Conservation (phyloP, 441 rosid species). For the Jatropha podagrica region DNA sequence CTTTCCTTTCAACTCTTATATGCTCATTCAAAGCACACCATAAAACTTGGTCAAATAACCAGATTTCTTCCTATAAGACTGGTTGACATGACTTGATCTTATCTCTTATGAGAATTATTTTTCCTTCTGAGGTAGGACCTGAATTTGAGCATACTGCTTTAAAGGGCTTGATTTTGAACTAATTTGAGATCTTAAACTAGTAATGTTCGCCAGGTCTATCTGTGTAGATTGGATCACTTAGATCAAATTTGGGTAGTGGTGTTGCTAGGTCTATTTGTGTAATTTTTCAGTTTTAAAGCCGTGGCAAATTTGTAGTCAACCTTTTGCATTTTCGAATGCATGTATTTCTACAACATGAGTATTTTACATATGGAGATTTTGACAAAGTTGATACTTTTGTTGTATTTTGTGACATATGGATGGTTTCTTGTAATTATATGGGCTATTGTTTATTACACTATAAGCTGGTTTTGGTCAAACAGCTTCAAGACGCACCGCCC, state of each 20-base stretch:
- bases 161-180: not conserved
- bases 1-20: not conserved
- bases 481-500: conserved; percentile 48
- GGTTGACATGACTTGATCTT: not conserved
- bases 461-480: conserved; percentile 26
- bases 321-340: not conserved
- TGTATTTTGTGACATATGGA: not conserved
- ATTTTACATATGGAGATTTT: not conserved
- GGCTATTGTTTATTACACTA: conserved; percentile 7
- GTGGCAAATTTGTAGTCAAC: not conserved
- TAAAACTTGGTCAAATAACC: not conserved
- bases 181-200: not conserved
- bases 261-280: not conserved
- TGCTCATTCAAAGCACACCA: not conserved
- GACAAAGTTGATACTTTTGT: not conserved
- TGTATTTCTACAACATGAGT: not conserved
- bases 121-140: not conserved
- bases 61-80: not conserved
- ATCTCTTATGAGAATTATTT: not conserved
- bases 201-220: not conserved
- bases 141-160: not conserved
- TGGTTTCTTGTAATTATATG: conserved; percentile 10
- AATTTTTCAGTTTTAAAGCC: not conserved
- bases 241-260: not conserved
- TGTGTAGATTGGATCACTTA: not conserved